Evolutionary conservation across 2,329 filamentous ascomycete genomes (phyloP).

Genomic region (Penicillium corylophilum): DNA sequence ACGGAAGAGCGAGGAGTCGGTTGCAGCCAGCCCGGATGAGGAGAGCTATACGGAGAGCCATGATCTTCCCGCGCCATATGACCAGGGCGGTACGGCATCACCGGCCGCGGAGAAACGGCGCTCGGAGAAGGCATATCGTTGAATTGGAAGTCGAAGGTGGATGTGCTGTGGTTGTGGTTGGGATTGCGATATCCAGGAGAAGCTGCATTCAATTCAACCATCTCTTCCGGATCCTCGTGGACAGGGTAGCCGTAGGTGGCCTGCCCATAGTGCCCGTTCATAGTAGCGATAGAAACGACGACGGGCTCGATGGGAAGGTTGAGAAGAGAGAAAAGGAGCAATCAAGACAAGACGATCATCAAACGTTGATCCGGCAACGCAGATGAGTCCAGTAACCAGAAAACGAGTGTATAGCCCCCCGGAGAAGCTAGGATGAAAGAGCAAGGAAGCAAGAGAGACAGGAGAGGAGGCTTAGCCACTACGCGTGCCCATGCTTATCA

Average conservation of each 20-base stretch:
- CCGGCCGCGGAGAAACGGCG: slow-evolving; percentile 12
- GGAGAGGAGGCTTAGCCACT: slow-evolving; percentile 2
- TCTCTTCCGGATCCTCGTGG: slow-evolving; percentile 26
- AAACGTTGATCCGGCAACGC: not conserved
- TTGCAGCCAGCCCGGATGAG: slow-evolving; percentile 15
- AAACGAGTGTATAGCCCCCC: slow-evolving; percentile 17
- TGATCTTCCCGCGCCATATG: not conserved
- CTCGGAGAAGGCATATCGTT: slow-evolving; percentile 11
- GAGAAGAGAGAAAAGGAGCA: slow-evolving; percentile 1
- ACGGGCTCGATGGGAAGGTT: slow-evolving; percentile 10
- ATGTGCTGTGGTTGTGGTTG: not conserved
- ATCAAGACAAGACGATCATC: not conserved
- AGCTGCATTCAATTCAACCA: slow-evolving; percentile 24
- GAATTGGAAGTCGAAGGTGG: slow-evolving; percentile 22
- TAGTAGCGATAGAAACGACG: not conserved
- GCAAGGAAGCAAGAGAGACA: slow-evolving; percentile 1
- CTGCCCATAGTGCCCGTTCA: slow-evolving; percentile 11
- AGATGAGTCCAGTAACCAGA: not conserved
- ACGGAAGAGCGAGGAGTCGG: slow-evolving; percentile 19
- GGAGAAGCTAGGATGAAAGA: not conserved
- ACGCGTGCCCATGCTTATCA: slow-evolving; percentile 2
- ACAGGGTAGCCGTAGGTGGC: not conserved
- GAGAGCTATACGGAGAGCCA: slow-evolving; percentile 13
- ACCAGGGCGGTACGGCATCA: slow-evolving; percentile 25
- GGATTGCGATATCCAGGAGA: slow-evolving; percentile 15